Evolutionary conservation across 2,329 filamentous ascomycete species (phyloP).

Genomic region (Claviceps fusiformis): DNA sequence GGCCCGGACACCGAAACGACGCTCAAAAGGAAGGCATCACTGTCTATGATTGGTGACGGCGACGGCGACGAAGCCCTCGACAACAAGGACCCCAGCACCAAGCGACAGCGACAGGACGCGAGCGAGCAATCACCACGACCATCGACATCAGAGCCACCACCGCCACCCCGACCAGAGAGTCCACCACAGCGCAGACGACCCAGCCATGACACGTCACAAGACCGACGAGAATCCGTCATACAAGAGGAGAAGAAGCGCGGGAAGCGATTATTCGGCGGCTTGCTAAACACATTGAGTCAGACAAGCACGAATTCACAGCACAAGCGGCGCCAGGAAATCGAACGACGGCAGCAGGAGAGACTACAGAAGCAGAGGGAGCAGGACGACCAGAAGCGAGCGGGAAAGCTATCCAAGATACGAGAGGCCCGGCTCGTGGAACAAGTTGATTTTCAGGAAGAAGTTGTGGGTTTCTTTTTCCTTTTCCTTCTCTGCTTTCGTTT

Average conservation of each 20-base stretch:
- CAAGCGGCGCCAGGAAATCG: conserved; percentile 65
- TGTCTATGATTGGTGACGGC: conserved; percentile 4
- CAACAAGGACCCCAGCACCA: conserved; percentile 9
- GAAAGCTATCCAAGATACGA: conserved; percentile 49
- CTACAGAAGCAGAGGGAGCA: conserved; percentile 59
- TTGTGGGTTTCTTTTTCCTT: conserved; percentile 34
- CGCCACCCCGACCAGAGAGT: not conserved
- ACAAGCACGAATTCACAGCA: conserved; percentile 48
- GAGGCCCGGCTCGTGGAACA: conserved; percentile 54
- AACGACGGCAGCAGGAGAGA: conserved; percentile 67
- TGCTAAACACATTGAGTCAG: conserved; percentile 68
- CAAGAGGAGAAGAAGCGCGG: conserved; percentile 74
- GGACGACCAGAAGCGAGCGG: conserved; percentile 52
- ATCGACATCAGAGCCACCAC: not conserved
- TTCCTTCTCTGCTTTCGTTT: not conserved
- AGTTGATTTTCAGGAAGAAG: conserved; percentile 59
- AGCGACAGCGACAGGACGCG: conserved; percentile 10
- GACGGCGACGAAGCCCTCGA: conserved; percentile 8
- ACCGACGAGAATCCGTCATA: conserved; percentile 14
- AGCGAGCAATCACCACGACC: conserved; percentile 3
- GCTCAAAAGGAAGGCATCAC: conserved; percentile 18
- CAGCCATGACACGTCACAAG: not conserved
- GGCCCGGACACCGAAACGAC: conserved; percentile 1
- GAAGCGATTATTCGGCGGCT: conserved; percentile 71
- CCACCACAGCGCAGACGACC: conserved; percentile 4